A percentile compares a stretch with the other conserved stretches of the same genome.
Conservation (phyloP, 2,329 filamentous ascomycete genomes). For the Colletotrichum gigasporum region DNA sequence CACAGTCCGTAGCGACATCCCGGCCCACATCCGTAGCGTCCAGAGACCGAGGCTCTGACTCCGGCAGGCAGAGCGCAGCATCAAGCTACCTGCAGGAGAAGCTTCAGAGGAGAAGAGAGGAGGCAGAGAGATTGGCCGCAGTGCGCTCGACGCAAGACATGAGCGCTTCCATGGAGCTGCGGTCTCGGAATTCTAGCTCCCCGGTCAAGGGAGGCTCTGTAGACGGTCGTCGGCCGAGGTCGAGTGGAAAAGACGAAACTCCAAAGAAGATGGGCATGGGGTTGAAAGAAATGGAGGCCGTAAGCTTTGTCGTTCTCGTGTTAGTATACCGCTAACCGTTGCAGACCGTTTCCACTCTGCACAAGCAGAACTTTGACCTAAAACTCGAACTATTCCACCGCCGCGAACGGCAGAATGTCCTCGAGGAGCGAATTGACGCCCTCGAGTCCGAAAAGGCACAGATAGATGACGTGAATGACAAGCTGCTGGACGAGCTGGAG, state of each 20-base stretch:
- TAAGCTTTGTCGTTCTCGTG: constrained; percentile 38
- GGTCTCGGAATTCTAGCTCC: constrained; percentile 47
- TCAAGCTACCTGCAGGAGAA: constrained; percentile 66
- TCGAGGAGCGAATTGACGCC: constrained; percentile 67
- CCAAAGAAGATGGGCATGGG: constrained; percentile 65
- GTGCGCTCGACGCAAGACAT: constrained; percentile 49
- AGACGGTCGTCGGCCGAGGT: constrained; percentile 52
- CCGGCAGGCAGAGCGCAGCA: constrained; percentile 48
- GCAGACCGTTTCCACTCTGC: constrained; percentile 72
- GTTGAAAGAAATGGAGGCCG: constrained; percentile 74
- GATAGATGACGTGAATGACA: constrained; percentile 66
- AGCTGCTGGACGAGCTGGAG: constrained; percentile 68
- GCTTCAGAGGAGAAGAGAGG: constrained; percentile 59
- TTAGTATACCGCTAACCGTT: constrained; percentile 10
- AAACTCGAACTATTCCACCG: constrained; percentile 78
- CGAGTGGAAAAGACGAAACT: constrained; percentile 50
- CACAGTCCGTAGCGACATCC: constrained; percentile 43
- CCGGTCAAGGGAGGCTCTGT: constrained; percentile 46
- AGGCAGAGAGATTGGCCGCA: constrained; percentile 53
- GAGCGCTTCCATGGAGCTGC: constrained; percentile 49
- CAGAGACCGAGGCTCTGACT: constrained; percentile 52
- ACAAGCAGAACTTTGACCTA: constrained; percentile 81
- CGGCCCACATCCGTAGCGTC: constrained; percentile 52
- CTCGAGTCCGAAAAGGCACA: constrained; percentile 65
- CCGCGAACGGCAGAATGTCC: constrained; percentile 67